Base-by-base conservation (phyloP, 1,284 basidiomycete species). In the Amylostereum areolatum region DNA sequence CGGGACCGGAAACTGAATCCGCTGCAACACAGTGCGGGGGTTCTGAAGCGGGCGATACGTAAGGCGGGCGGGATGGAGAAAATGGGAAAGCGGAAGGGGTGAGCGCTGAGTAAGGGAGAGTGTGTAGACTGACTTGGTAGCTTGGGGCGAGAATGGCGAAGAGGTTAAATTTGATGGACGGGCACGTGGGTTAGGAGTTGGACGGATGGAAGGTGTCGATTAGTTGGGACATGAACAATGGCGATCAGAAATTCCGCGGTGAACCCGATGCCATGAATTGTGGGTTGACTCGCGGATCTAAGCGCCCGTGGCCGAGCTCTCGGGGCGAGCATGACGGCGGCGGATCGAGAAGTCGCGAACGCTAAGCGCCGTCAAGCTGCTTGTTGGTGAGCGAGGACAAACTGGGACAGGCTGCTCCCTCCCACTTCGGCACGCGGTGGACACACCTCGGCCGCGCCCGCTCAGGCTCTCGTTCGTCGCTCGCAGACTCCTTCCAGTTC, bases 1-100 rank as follows among this genome's bases (percentile, higher is more conserved):
- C 75, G 74, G 55, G 95, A 98, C 69, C 70, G 81, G 55, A 85
- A 77, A 65, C 66, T 88, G 53, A 98, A 99, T 63, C 69, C 80
- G 25, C 85, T 85, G 68, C 96, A 98, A 69, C 83, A 87, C 64
- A 98, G 94, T 3, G 77, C 74, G 34, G 95, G 92, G 12, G 84
- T 95, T 69, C 70, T 99, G 61, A 76, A 63, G 56, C 72, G 80
- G 61, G 82, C 80, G 35, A 68, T 88, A 50, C 65, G 60, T 52
- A 81, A 75, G 59, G 77, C 79, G 31, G 75, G 78, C 10, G 71
- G 69, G 28, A 54, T 62, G 47, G 62, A 58, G 46, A 59, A 56
- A 50, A 43, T 68, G 37, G 35, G 42, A 24, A 32, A 30, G 43
- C 45, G 43, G 43, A 41, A 43, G 51, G 43, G 35, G 37, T 51